Conservation (phyloP, 2,329 filamentous ascomycete species). For the Ophiostoma himal-ulmi region DNA sequence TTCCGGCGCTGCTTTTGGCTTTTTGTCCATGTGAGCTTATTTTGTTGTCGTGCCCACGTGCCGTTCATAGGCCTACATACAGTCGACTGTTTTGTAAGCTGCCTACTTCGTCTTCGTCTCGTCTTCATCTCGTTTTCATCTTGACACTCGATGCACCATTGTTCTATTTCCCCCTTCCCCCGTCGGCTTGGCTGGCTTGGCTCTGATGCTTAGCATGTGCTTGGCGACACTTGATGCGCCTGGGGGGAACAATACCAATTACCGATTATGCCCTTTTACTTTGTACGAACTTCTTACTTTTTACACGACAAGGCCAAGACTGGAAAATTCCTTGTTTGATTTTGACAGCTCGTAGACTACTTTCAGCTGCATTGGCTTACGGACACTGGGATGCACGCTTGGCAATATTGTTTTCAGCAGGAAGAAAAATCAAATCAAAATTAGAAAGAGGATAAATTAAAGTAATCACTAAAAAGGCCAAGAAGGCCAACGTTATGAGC, state of each 20-base stretch:
- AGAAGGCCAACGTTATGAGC: background rate
- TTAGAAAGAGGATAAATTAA: background rate
- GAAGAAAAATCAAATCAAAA: background rate
- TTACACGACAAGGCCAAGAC: background rate
- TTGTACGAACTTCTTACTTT: background rate
- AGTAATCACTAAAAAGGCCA: background rate
- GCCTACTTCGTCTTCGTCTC: background rate
- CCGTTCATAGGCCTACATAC: background rate
- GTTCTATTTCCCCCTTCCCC: slow-evolving; percentile 5
- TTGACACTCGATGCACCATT: slow-evolving; percentile 2
- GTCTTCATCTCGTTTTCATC: slow-evolving; percentile 11
- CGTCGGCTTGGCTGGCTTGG: slow-evolving; percentile 19
- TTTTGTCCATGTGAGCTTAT: background rate
- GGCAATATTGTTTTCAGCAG: background rate
- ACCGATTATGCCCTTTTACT: background rate
- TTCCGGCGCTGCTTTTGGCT: background rate
- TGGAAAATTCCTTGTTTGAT: background rate
- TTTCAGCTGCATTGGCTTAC: background rate
- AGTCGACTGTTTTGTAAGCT: background rate
- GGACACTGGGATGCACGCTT: background rate
- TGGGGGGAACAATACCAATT: background rate
- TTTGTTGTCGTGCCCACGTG: background rate
- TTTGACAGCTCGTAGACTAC: background rate
- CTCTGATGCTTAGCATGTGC: slow-evolving; percentile 18
- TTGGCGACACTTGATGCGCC: background rate